phyloP scores from a whole-genome alignment of 192 early-diverging fungal species.

The Rhizoclosmatium globosum region DNA sequence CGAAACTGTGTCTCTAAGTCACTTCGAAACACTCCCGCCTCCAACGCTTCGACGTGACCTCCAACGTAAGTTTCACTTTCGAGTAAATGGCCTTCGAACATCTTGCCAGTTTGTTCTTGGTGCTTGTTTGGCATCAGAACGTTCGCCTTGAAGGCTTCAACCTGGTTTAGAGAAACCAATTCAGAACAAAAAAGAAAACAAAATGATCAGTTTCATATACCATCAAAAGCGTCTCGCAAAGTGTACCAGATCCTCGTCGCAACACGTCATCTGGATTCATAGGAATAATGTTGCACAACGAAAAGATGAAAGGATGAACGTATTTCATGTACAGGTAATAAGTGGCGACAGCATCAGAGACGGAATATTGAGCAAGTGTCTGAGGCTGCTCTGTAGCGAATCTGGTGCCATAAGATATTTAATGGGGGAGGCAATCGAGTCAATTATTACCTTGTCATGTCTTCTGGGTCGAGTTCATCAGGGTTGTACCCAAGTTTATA shows the following conservation, averaged over 20 bases:
- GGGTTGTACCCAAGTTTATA: slow-evolving; percentile 98
- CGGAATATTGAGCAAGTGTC: slow-evolving; percentile 94
- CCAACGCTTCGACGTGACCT: slow-evolving; percentile 98
- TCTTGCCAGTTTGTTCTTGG: slow-evolving; percentile 75
- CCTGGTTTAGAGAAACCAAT: slow-evolving; percentile 52
- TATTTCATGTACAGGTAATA: slow-evolving; percentile 99
- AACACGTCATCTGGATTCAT: slow-evolving; percentile 97
- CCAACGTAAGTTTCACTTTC: slow-evolving; percentile 98
- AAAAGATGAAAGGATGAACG: slow-evolving; percentile 98
- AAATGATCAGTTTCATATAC: slow-evolving; percentile 53
- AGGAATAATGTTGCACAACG: slow-evolving; percentile 99
- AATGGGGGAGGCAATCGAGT: too few species aligned
- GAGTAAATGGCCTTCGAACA: slow-evolving; percentile 88
- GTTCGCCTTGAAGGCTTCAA: slow-evolving; percentile 85
- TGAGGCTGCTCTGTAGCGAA: slow-evolving; percentile 93
- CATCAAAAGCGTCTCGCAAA: slow-evolving; percentile 97
- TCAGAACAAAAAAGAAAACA: not conserved
- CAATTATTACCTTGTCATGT: slow-evolving; percentile 82
- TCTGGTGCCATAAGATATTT: slow-evolving; percentile 41
- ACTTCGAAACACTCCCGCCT: slow-evolving; percentile 96
- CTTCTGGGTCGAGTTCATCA: slow-evolving; percentile 97
- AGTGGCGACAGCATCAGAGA: slow-evolving; percentile 99
- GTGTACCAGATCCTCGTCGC: slow-evolving; percentile 93
- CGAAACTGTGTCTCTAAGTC: slow-evolving; percentile 90
- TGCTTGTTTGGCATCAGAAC: slow-evolving; percentile 99